Percentiles rank a stretch among this genome's conserved stretches.
Conservation (phyloP, 257 asterid genomes). For the Jasminum sambac region DNA sequence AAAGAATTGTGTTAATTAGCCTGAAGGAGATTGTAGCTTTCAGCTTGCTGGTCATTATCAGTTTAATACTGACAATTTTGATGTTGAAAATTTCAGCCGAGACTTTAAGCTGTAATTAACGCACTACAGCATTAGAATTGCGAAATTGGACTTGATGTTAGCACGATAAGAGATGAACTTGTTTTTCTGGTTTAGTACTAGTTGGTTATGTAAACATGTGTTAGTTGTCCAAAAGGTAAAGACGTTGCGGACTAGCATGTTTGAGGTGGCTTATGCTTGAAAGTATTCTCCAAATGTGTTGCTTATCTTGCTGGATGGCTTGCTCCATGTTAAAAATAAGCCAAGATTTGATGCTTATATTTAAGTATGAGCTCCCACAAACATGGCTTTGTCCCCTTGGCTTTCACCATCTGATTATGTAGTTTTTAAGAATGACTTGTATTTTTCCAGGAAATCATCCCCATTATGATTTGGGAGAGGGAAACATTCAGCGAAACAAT, state of each 20-base stretch:
- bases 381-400: no score
- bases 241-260: background rate
- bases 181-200: background rate
- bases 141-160: background rate
- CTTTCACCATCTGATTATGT: background rate
- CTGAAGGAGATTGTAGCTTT: background rate
- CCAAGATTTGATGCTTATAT: no score
- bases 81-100: background rate
- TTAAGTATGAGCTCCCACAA: no score
- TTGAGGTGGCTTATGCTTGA: no score
- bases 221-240: background rate
- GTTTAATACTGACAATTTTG: background rate
- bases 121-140: background rate
- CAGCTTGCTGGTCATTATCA: background rate
- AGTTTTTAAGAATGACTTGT: background rate
- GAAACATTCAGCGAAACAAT: constrained; percentile 58
- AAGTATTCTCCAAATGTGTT: no score
- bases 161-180: background rate
- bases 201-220: background rate
- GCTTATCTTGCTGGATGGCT: no score
- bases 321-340: no score
- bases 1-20: background rate
- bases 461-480: constrained; percentile 69
- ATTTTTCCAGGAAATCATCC: constrained; percentile 62
- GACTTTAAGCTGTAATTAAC: background rate